Evolutionary conservation across 2,329 filamentous ascomycete species (phyloP), one percentile per base, ranked within the genome.

Genomic region (Huntiella omanensis): DNA sequence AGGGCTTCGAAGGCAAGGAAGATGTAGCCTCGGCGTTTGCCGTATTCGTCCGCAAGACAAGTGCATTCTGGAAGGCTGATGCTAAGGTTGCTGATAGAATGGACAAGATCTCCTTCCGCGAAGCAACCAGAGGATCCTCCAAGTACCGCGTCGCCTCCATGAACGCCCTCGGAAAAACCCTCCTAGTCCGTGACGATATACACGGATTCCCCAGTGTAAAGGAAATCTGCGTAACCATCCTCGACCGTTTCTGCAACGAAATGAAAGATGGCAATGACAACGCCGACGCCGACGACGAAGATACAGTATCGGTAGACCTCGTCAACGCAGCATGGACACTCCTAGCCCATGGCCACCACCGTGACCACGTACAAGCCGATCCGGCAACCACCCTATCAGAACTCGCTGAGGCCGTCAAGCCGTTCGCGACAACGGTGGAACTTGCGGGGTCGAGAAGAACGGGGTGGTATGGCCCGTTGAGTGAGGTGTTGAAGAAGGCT

Each of bases 1-100:
- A 95, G 68, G 94, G 87, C 1, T 98, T 94, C 69, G 72, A 81
- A 1, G 85, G 85, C 16, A 98, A 98, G 58, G 86, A 95, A 61
- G 77, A 76, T 53, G 73, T 98, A 32, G 67, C 96, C 2, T 70
- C 77, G 38, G 79, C 83, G 4, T 85, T 91, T 59, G 80, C 85
- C 3, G 72, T 76, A 49, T 91, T 96, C 54, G 76, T 82, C 0
- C 70, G 75, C 55, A 75, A 77, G 51, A 73, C 73, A 0, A 70
- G 69, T 52, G 60, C 60, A 5, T 64, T 83, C 28, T 77, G 76
- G 66, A 62, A 66, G 40, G 59, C 60, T 4, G 71, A 80, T 52
- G 51, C 58, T 0, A 56, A 58, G 7, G 61, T 83, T 17, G 70
- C 71, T 8, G 68, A 72, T 6, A 70, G 79, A 54, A 77, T 87